Evolutionary conservation across 2,329 filamentous ascomycete genomes (phyloP), one percentile per base, ranked within the genome.

Genomic region (Colletotrichum gloeosporioides): DNA sequence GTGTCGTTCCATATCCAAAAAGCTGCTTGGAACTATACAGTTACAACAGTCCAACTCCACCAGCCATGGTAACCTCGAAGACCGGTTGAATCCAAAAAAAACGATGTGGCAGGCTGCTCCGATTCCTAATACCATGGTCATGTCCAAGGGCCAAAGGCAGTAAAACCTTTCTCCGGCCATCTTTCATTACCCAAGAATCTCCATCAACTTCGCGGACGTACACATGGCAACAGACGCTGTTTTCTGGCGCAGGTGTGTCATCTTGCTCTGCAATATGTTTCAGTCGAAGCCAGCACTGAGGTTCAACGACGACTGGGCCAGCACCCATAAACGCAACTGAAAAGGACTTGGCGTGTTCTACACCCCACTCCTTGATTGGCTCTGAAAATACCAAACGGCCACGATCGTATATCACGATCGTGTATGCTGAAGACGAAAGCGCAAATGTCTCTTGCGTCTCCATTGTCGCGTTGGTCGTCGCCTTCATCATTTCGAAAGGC

Each of bases 311-410:
- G 8, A 44, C 8, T 6, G 39, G 8, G 4, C 1, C 1, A 44
- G 16, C 8, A 9, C 8, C 36, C 0, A 39, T 18, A 18, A 18
- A 39, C 36, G 15, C 36, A 39, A 39, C 16, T 4, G 36, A 18
- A 39, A 39, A 3, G 36, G 7, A 18, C 8, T 39, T 39, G 0
- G 36, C 36, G 0, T 39, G 36, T 1, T 9, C 0, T 1, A 4
- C 0, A 3, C 36, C 15, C 36, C 36, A 39, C 0, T 8, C 4
- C 0, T 5, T 3, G 5, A 39, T 18, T 1, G 1, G 8, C 0
- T 18, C 36, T 18, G 36, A 8, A 39, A 8, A 7, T 0, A 39
- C 4, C 0, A 8, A 8, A 1, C 36, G 8, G 15, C 7, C 36
- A 2, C 36, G 7, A 0, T 39, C 36, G 2, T 39, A 1, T 1